Evolutionary conservation across 371 early-diverging fungal species (phyloP).

Genomic region (Blyttiomyces sp.): DNA sequence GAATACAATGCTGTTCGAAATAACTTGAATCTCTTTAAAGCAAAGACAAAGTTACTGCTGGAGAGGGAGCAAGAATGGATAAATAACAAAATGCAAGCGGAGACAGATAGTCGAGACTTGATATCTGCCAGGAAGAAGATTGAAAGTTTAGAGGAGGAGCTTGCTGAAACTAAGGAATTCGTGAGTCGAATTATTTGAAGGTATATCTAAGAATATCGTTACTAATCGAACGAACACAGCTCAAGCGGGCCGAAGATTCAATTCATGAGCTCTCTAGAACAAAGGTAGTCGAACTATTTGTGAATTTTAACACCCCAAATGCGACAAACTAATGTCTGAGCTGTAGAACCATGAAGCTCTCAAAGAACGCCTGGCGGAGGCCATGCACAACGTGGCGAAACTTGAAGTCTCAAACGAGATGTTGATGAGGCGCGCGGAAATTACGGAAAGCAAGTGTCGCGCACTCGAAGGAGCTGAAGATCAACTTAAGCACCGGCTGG

Average conservation of each 20-base stretch:
- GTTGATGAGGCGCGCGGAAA: constrained; percentile 24
- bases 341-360: too few species aligned
- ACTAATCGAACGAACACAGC: too few species aligned
- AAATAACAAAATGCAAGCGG: constrained; percentile 6
- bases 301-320: too few species aligned
- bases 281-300: too few species aligned
- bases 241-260: too few species aligned
- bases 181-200: too few species aligned
- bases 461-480: constrained; percentile 20
- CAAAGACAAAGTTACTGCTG: constrained; percentile 31
- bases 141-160: constrained; percentile 12
- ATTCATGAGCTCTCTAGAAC: too few species aligned
- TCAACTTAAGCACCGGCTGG: constrained; percentile 24
- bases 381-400: constrained; percentile 6
- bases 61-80: constrained; percentile 38
- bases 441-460: constrained; percentile 31
- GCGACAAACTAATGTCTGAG: too few species aligned
- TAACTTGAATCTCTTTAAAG: constrained; percentile 19
- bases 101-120: constrained; percentile 4
- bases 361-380: constrained; percentile 6
- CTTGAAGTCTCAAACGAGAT: constrained; percentile 34
- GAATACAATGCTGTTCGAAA: constrained; percentile 22
- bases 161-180: constrained; percentile 16
- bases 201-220: too few species aligned
- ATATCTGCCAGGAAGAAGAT: constrained; percentile 2